Conservation (phyloP, 192 early-diverging fungal genomes). For the Thamnidium elegans region DNA sequence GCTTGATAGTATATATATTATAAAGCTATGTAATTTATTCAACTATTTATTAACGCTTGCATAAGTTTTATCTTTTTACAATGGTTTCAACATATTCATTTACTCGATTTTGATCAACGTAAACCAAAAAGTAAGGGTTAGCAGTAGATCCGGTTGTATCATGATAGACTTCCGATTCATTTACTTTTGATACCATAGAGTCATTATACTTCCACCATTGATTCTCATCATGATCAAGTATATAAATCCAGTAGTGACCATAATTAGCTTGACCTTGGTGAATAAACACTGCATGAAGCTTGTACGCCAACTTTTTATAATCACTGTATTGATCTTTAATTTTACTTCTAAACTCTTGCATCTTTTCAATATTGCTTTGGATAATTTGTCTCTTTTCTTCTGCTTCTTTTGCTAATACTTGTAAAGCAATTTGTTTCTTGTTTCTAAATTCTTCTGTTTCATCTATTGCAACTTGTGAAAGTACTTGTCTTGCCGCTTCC, state of each 20-base stretch:
- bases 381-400: conserved; percentile 1
- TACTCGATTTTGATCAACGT: conserved; percentile 38
- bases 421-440: background rate
- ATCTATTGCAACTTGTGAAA: conserved; percentile 9
- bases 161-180: conserved; percentile 53
- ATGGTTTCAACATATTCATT: conserved; percentile 17
- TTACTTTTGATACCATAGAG: conserved; percentile 57
- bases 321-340: conserved; percentile 39
- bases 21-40: too few species aligned
- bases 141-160: conserved; percentile 52
- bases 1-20: too few species aligned
- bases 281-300: conserved; percentile 75
- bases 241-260: conserved; percentile 82
- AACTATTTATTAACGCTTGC: too few species aligned
- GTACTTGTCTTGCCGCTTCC: conserved; percentile 25
- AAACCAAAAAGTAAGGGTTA: conserved; percentile 75
- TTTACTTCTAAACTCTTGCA: conserved; percentile 16
- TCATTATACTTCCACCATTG: conserved; percentile 80
- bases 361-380: conserved; percentile 10
- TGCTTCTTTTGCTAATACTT: conserved; percentile 22
- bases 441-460: background rate
- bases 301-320: conserved; percentile 47
- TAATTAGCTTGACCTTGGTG: conserved; percentile 66
- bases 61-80: conserved; percentile 15
- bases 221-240: conserved; percentile 51